These are phyloP conservation scores for Rhazya stricta DNA, from an alignment of 257 asterid genomes.

Conservation along the genomic window DNA sequence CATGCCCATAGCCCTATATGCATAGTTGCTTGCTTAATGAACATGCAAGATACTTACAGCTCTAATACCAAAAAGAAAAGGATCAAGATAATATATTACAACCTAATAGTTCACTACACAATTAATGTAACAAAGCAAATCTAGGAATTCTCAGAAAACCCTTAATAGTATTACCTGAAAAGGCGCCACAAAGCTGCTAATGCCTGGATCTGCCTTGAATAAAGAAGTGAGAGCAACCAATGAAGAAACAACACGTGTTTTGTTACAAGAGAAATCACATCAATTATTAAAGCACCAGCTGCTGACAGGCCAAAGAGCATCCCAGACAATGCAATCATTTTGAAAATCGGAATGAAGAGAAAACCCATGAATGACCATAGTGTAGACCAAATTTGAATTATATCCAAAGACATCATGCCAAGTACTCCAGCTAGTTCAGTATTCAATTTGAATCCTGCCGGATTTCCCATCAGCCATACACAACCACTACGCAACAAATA, in stretches of 20 bases:
- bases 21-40: background rate
- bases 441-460: slow-evolving; percentile 97
- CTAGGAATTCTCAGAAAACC: background rate
- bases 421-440: slow-evolving; percentile 93
- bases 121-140: background rate
- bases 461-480: slow-evolving; percentile 98
- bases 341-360: slow-evolving; percentile 45
- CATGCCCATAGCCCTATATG: background rate
- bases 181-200: slow-evolving; percentile 94
- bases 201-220: slow-evolving; percentile 76
- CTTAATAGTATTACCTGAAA: slow-evolving; percentile 53
- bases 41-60: background rate
- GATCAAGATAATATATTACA: background rate
- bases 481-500: slow-evolving; percentile 80
- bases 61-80: background rate
- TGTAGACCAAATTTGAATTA: slow-evolving; percentile 91
- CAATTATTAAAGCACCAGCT: slow-evolving; percentile 64
- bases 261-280: slow-evolving; percentile 66
- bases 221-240: slow-evolving; percentile 60
- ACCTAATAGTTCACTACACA: background rate
- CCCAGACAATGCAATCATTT: slow-evolving; percentile 66
- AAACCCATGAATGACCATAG: slow-evolving; percentile 63
- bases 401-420: slow-evolving; percentile 80
- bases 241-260: slow-evolving; percentile 68
- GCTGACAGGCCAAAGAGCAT: slow-evolving; percentile 72